phyloP scores from a whole-genome alignment of 768 basidiomycete species.

The Rossbeevera mucosa region DNA sequence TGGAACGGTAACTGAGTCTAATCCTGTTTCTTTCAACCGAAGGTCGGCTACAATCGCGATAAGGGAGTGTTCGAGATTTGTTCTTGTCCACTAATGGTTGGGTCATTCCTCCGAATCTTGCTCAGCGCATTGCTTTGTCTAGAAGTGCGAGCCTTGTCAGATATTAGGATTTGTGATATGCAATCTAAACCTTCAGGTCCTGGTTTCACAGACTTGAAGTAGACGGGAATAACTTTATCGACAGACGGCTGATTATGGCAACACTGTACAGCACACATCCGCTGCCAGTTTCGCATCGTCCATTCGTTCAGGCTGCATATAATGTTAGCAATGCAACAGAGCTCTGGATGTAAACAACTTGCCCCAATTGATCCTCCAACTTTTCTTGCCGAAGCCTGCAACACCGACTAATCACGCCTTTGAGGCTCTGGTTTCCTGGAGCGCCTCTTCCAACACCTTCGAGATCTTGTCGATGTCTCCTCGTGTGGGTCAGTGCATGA shows the following conservation, averaged over 20 bases:
- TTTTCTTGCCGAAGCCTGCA: background rate
- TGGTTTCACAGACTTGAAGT: background rate
- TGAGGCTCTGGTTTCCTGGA: conserved; percentile 35
- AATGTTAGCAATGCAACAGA: background rate
- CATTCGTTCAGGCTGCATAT: background rate
- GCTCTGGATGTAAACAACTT: too few species aligned
- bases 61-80: background rate
- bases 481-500: conserved; percentile 35
- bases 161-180: conserved; percentile 1
- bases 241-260: background rate
- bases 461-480: conserved; percentile 76
- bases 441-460: conserved; percentile 53
- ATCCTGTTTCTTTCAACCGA: background rate
- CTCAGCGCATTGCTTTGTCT: background rate
- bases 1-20: too few species aligned
- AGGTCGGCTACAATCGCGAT: background rate
- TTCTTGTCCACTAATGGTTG: background rate
- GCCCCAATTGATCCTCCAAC: too few species aligned
- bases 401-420: conserved; percentile 4
- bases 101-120: background rate
- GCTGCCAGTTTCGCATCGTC: background rate
- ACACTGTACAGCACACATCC: background rate
- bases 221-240: background rate
- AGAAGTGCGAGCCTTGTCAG: background rate
- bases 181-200: too few species aligned